phyloP scores from a whole-genome alignment of 1,139 yeast genomes.

The Magnusiomyces paraingens region DNA sequence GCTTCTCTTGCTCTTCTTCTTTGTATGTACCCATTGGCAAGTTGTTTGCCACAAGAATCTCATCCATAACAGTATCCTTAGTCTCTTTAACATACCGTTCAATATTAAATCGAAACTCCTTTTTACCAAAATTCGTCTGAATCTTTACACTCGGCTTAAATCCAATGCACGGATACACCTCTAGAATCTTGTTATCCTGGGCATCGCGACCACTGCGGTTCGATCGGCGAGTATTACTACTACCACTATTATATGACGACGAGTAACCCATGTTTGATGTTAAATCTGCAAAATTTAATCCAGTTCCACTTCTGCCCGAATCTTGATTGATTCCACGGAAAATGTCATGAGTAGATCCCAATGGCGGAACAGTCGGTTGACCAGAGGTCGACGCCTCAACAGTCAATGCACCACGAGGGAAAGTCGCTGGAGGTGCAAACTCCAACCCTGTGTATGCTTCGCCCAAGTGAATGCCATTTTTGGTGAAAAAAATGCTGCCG shows the following conservation, averaged over 20 bases:
- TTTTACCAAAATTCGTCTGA: conserved; percentile 64
- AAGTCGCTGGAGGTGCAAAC: not conserved
- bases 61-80: conserved; percentile 28
- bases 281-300: too few relatives aligned
- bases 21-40: conserved; percentile 11
- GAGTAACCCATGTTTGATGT: too few relatives aligned
- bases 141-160: conserved; percentile 42
- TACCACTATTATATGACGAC: too few relatives aligned
- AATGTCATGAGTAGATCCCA: too few relatives aligned
- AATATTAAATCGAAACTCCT: conserved; percentile 66
- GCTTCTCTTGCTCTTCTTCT: conserved; percentile 11
- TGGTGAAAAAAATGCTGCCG: conserved; percentile 64
- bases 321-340: too few relatives aligned
- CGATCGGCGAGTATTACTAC: too few relatives aligned
- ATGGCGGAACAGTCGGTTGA: too few relatives aligned
- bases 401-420: too few relatives aligned
- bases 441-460: conserved; percentile 38
- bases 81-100: conserved; percentile 51
- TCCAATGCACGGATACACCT: conserved; percentile 47
- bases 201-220: not conserved
- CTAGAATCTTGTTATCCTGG: conserved; percentile 22
- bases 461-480: conserved; percentile 66
- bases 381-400: too few relatives aligned
- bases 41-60: conserved; percentile 15
- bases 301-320: too few relatives aligned